Base-by-base conservation (phyloP, 169 alveolate genomes). In the Babesia gibsoni region DNA sequence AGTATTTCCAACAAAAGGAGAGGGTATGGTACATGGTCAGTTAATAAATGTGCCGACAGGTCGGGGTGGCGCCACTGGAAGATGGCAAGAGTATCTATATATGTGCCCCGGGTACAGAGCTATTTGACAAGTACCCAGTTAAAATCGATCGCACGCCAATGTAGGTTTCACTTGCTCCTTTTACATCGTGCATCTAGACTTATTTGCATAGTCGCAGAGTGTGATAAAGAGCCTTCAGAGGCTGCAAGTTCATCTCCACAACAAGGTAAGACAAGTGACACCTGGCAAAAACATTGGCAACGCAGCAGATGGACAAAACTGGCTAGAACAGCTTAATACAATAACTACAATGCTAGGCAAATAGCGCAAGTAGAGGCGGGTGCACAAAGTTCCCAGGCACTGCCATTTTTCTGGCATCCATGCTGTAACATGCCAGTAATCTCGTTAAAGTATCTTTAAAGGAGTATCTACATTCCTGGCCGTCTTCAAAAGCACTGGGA, bases 31-130 rank as follows among this genome's bases (percentile, higher is more conserved):
- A 23, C 5, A 23, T 1, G 20, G 10, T 8, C 4, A 4, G 10
- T 9, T 1, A 4, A 1, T 6, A 2, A 39, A 45, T 6, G n/a
- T 0, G 5, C 45, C 12, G 27, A 30, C 32, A 79, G 88, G 61
- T 79, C 32, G 88, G 88, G 2, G 88, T 79, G 6, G 73, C 83
- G 10, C 85, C 88, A 4, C n/a, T 79, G 35, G 79, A 54, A 3
- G 29, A 46, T 18, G 83, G 52, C 0, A 41, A 7, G 33, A 69
- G 46, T 64, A 69, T 79, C 1, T 79, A 68, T 57, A 23, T 79
- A 4, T 68, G 83, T n/a, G 88, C 88, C 22, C 88, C 82, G 1
- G 88, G 88, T 32, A 56, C 67, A 8, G 58, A 65, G 10, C 42
- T 79, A 14, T 79, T 14, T 32, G 79, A 67, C 22, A 42, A 46